Base-by-base conservation (phyloP, 169 alveolate genomes). In the Babesia divergens region DNA sequence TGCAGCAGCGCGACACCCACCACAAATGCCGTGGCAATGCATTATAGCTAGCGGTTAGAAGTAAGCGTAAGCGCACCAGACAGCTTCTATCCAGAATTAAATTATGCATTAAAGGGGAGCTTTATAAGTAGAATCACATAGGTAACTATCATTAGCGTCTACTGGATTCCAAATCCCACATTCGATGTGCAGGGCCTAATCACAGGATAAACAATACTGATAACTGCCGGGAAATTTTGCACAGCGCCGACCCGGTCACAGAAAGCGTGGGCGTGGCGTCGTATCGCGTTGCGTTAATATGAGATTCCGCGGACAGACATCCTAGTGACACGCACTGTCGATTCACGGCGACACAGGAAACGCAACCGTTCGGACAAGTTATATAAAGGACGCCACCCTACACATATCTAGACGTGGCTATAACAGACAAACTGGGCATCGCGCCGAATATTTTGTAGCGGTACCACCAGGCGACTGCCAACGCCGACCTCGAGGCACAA, bases 221-320 rank as follows among this genome's bases (percentile, higher is more conserved):
- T 20, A 20, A 20, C 13, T 14, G 13, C 13, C 2, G 49, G 24
- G 24, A n/a, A n/a, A n/a, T n/a, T n/a, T n/a, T n/a, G n/a, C n/a
- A n/a, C n/a, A n/a, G n/a, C n/a, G n/a, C n/a, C n/a, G n/a, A n/a
- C n/a, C n/a, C n/a, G n/a, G n/a, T n/a, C n/a, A n/a, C n/a, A n/a
- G n/a, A n/a, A n/a, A n/a, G n/a, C n/a, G n/a, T n/a, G n/a, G n/a
- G n/a, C n/a, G n/a, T n/a, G n/a, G n/a, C n/a, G n/a, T n/a, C n/a
- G n/a, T n/a, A n/a, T 20, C 5, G 49, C 49, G 49, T 20, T 16
- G 24, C 49, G 1, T 1, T 20, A 6, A 49, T 4, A 4, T 2
- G n/a, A 24, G 60, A 51, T 28, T 51, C 60, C 60, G 34, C 60
- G 60, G 60, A 51, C 60, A 20, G 38, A 24, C 8, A 24, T 40